Base-by-base conservation (phyloP, 2,329 filamentous ascomycete species). In the Gyromitra esculenta region DNA sequence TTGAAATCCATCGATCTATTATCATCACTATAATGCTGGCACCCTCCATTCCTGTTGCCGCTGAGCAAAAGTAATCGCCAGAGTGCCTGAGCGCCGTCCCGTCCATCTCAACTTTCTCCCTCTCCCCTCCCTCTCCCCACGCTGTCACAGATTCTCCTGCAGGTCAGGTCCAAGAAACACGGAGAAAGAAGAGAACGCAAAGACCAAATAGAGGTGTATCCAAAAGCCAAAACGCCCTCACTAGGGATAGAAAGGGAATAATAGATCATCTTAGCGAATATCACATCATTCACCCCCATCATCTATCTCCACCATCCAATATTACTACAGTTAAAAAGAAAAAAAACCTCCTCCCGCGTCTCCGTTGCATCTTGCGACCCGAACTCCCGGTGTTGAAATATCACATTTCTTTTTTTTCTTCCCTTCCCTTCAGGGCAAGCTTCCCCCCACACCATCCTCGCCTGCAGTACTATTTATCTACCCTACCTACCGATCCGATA, bases 221-320 rank as follows among this genome's bases (percentile, higher is more conserved):
- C 48, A 56, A 52, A 56, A n/a, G 18, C 4, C 21, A 31, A 9
- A 56, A 35, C 52, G 21, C 15, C 50, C n/a, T 2, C 13, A 18
- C 56, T 5, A 15, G 8, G 8, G 7, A 6, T 39, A 4, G 25
- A 31, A 35, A 39, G 25, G 5, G 1, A 39, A 59, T 35, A 18
- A 57, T 8, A 59, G 18, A 25, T 45, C 9, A 45, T 54, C 54
- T 57, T 57, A 31, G 54, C 54, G 13, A 13, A n/a, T 57, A 57
- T 57, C n/a, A 18, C 37, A 57, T 54, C 50, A 54, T 57, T 37
- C 54, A 37, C 15, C 37, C 25, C 50, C 50, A 54, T 13, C n/a
- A 54, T 25, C 25, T 21, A 54, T 50, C 45, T 52, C 25, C 21
- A 45, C 62, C 31, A 71, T 71, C 56, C 35, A 57, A 57, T 57